These are phyloP conservation scores for Diplodia seriata DNA, from an alignment of 2,329 filamentous ascomycete genomes.

Conservation along the genomic window DNA sequence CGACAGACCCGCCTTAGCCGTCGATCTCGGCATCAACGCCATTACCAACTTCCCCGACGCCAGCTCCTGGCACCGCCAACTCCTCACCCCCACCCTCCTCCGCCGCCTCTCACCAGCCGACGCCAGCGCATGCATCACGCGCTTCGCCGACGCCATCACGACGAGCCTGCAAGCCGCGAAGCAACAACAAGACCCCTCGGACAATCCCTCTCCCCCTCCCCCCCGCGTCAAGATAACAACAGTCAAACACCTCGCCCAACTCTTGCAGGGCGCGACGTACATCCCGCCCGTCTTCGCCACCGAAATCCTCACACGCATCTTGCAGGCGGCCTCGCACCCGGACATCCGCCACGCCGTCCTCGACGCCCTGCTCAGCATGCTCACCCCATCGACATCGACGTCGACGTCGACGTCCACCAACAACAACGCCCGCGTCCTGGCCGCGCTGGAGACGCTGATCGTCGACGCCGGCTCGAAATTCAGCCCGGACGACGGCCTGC, in stretches of 20 bases:
- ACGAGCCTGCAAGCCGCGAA: conserved; percentile 31
- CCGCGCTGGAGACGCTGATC: conserved; percentile 32
- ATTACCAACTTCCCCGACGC: conserved; percentile 46
- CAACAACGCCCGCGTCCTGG: background rate
- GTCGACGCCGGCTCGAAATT: conserved; percentile 36
- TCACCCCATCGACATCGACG: conserved; percentile 34
- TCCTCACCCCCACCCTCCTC: conserved; percentile 46
- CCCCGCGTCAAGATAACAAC: conserved; percentile 51
- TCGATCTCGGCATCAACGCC: conserved; percentile 40
- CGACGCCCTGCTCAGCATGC: conserved; percentile 44
- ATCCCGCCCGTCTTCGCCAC: conserved; percentile 43
- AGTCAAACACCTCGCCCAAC: conserved; percentile 51
- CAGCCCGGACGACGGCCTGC: conserved; percentile 34
- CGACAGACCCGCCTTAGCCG: conserved; percentile 44
- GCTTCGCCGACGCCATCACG: conserved; percentile 44
- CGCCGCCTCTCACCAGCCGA: conserved; percentile 43
- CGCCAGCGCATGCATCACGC: conserved; percentile 40
- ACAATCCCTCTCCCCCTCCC: too few relatives aligned
- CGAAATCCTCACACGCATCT: conserved; percentile 42
- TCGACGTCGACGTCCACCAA: conserved; percentile 12
- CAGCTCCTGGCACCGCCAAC: conserved; percentile 53
- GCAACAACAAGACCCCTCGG: background rate
- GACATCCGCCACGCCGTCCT: conserved; percentile 48
- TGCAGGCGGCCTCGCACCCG: conserved; percentile 42
- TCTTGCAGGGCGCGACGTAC: conserved; percentile 45